A percentile compares a stretch with the other conserved stretches of the same genome.
These are phyloP conservation scores for Xylariaceae sp. DNA, from an alignment of 2,329 filamentous ascomycete genomes.

Conservation along the genomic window DNA sequence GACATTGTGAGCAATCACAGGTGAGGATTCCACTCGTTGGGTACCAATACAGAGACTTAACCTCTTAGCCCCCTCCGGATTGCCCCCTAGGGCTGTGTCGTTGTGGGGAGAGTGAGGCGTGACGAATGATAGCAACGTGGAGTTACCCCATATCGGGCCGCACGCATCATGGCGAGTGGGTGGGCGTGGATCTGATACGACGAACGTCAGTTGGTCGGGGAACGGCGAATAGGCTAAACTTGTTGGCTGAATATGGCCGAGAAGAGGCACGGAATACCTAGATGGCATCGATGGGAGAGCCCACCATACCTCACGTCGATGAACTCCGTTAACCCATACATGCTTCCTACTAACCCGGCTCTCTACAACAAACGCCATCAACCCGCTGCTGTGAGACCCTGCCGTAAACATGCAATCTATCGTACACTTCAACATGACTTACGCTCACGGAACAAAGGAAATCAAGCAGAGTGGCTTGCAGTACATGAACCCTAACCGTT, in stretches of 20 bases:
- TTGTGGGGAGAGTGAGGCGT: slow-evolving; percentile 16
- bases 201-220: neutral
- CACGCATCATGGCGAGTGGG: slow-evolving; percentile 5
- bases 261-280: neutral
- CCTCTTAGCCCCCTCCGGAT: neutral
- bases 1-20: slow-evolving; percentile 1
- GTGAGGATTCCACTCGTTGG: slow-evolving; percentile 14
- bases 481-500: neutral
- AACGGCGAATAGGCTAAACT: neutral
- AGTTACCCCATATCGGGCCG: neutral
- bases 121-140: slow-evolving; percentile 10
- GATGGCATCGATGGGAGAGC: neutral
- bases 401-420: slow-evolving; percentile 1
- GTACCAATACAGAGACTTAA: slow-evolving; percentile 13
- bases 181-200: slow-evolving; percentile 10
- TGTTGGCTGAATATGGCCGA: neutral
- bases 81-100: neutral
- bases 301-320: neutral
- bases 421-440: neutral
- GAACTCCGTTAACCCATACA: neutral
- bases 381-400: neutral
- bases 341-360: too few relatives aligned
- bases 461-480: neutral
- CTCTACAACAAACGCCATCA: neutral
- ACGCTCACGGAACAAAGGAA: neutral